These are phyloP conservation scores for Phalaenopsis aphrodite DNA, from an alignment of 106 monocot species.

Conservation along the genomic window DNA sequence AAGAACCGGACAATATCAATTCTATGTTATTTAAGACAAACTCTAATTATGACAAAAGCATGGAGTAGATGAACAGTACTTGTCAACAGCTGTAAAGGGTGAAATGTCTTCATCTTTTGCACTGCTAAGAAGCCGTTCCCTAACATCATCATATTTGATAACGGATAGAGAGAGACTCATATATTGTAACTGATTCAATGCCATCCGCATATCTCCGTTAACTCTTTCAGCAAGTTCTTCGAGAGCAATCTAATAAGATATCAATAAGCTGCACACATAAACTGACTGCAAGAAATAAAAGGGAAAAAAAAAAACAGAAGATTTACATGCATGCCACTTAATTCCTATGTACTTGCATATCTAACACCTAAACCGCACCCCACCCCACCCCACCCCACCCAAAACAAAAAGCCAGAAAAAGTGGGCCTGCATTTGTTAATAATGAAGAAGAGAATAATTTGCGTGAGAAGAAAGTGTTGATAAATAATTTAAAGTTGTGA, in stretches of 20 bases:
- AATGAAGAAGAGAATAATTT: neutral
- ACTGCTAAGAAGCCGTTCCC: constrained; percentile 67
- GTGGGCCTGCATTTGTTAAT: neutral
- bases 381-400: no score
- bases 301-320: neutral
- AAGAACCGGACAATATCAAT: neutral
- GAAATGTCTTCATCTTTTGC: constrained; percentile 99
- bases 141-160: constrained; percentile 92
- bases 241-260: constrained; percentile 53
- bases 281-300: neutral
- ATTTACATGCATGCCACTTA: no score
- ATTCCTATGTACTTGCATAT: no score
- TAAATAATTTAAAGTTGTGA: neutral
- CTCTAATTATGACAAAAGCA: constrained; percentile 8
- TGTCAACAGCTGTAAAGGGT: constrained; percentile 96
- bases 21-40: neutral
- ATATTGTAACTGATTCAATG: constrained; percentile 96
- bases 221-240: constrained; percentile 95
- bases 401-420: no score
- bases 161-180: constrained; percentile 76
- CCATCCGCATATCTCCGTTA: constrained; percentile 95
- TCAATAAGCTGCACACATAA: neutral
- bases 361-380: no score
- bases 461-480: neutral
- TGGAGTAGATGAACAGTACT: constrained; percentile 39